Conservation (phyloP, 257 asterid genomes). For the Cruciata laevipes region DNA sequence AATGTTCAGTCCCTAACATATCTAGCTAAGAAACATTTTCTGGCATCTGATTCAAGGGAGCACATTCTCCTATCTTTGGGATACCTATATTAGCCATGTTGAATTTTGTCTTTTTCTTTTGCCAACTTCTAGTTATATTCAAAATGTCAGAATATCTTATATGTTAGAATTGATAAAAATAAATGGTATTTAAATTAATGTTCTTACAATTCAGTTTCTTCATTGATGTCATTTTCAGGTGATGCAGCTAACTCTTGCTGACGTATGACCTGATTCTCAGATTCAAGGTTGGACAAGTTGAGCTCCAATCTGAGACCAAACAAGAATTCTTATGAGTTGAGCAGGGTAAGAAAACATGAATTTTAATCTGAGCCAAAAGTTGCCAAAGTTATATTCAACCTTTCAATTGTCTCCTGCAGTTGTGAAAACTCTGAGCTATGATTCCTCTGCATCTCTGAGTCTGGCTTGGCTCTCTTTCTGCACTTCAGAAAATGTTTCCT, state of each 20-base stretch:
- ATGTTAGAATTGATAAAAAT: conserved; percentile 10
- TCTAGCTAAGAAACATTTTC: not conserved
- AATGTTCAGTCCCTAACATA: no score
- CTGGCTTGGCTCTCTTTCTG: conserved; percentile 58
- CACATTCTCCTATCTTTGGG: not conserved
- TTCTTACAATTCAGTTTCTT: conserved; percentile 72
- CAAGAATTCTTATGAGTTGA: conserved; percentile 21
- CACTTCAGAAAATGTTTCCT: conserved; percentile 44
- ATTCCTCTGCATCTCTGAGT: conserved; percentile 64
- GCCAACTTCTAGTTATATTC: not conserved
- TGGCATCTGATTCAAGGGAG: not conserved
- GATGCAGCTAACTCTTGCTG: conserved; percentile 85
- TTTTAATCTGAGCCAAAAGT: not conserved
- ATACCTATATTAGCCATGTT: not conserved
- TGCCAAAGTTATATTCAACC: conserved; percentile 30
- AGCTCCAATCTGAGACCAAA: conserved; percentile 53
- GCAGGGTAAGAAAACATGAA: conserved; percentile 11
- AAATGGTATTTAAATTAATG: conserved; percentile 6
- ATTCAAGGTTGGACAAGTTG: conserved; percentile 74
- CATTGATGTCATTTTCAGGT: conserved; percentile 56
- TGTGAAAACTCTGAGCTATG: conserved; percentile 51
- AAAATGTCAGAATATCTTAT: not conserved
- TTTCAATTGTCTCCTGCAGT: conserved; percentile 76
- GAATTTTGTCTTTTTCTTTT: not conserved
- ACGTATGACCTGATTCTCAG: conserved; percentile 89